Percentiles rank a stretch among this genome's conserved stretches.
These are phyloP conservation scores for Solanum etuberosum DNA, from an alignment of 257 asterid species.

Conservation along the genomic window DNA sequence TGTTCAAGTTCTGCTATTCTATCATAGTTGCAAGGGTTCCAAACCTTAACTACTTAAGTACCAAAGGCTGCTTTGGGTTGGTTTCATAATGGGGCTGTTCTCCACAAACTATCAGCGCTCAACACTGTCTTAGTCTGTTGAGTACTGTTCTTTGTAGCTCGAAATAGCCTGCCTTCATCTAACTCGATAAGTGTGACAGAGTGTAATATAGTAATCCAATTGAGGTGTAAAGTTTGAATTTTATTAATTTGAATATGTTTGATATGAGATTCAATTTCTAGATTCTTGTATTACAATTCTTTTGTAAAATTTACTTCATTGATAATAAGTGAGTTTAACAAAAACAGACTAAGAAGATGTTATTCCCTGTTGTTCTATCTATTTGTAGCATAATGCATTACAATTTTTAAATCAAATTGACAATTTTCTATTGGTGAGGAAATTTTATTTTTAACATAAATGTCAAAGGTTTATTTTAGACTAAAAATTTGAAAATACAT, in stretches of 20 bases:
- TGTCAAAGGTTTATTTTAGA: neutral
- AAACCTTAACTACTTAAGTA: neutral
- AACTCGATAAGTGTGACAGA: neutral
- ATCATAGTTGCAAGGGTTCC: neutral
- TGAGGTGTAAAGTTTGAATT: neutral
- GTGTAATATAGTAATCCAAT: neutral
- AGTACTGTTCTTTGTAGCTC: neutral
- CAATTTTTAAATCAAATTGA: neutral
- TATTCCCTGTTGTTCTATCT: neutral
- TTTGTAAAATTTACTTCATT: neutral
- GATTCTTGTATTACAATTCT: neutral
- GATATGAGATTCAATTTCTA: neutral
- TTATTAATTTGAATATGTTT: neutral
- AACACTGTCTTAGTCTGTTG: neutral
- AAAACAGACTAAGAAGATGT: neutral
- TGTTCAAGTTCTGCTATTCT: neutral
- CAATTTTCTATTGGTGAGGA: neutral
- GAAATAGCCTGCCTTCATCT: neutral
- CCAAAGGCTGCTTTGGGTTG: neutral
- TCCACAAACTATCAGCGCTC: neutral
- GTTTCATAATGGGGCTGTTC: neutral
- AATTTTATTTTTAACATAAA: neutral
- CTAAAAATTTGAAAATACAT: neutral
- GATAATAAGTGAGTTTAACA: neutral
- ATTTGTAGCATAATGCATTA: neutral